phyloP scores from a whole-genome alignment of 2,329 filamentous ascomycete genomes.

The Pyricularia sp. region DNA sequence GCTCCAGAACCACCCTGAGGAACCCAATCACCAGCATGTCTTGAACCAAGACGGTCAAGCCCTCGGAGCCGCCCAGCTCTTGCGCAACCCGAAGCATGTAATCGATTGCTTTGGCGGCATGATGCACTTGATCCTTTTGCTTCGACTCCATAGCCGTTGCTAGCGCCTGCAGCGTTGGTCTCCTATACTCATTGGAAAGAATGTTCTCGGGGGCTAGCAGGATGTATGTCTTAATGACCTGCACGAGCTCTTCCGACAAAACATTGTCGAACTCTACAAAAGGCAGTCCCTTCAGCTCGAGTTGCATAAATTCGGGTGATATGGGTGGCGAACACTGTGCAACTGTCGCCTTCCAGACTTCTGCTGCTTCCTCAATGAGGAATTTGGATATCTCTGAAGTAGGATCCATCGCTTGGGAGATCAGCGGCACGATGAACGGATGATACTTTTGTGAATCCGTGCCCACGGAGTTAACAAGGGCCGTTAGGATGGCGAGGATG shows the following conservation, averaged over 20 bases:
- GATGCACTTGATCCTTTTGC: conserved; percentile 43
- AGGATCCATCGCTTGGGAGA: conserved; percentile 65
- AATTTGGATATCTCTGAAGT: conserved; percentile 65
- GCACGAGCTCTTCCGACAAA: conserved; percentile 46
- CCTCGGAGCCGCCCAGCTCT: conserved; percentile 45
- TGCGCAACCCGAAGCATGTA: conserved; percentile 50
- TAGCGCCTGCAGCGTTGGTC: conserved; percentile 34
- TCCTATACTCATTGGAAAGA: conserved; percentile 41
- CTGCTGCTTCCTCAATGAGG: conserved; percentile 80
- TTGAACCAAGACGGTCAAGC: conserved; percentile 48
- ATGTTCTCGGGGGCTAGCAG: conserved; percentile 56
- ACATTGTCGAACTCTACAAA: conserved; percentile 55
- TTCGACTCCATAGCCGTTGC: conserved; percentile 35
- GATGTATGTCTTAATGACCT: conserved; percentile 58
- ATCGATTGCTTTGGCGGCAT: conserved; percentile 50
- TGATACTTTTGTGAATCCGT: conserved; percentile 68
- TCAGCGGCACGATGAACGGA: conserved; percentile 64
- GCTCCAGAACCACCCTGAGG: conserved; percentile 48
- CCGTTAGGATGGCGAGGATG: conserved; percentile 72
- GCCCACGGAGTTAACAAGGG: conserved; percentile 77
- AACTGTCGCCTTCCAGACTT: conserved; percentile 72
- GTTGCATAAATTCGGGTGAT: conserved; percentile 45
- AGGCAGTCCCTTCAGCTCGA: conserved; percentile 51
- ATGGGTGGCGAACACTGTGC: conserved; percentile 50
- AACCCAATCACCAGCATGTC: conserved; percentile 54